Base-by-base conservation (phyloP, 306 rosid genomes). In the Vicia villosa region DNA sequence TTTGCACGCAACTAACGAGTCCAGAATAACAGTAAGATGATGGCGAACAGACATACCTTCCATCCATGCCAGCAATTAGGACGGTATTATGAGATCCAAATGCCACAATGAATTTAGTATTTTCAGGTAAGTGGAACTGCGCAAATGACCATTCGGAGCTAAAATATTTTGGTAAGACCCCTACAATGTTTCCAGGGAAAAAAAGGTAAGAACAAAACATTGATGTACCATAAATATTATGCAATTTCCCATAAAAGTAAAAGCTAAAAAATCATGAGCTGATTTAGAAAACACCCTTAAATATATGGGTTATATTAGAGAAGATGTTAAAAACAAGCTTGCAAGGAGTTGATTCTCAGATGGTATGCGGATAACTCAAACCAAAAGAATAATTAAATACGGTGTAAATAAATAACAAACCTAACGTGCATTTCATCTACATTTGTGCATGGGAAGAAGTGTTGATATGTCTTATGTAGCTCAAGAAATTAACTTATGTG, bases 131-230 rank as follows among this genome's bases (percentile, higher is more conserved):
- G 82, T 60, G 99, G 85, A 88, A 87, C 81, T 56, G 95, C 15
- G 99, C 92, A 84, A 94, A 88, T 72, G 99, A 94, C 99, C 99
- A 89, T 77, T 94, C 99, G 12, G 97, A 94, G 86, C 99, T 94
- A 72, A 94, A 94, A 78, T 94, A 94, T 86, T 89, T 94, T 66
- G 99, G 99, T 69, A 94, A 78, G 61, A 88, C 85, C 67, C 99
- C 99, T 94, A 66, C 69, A 66, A 67, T 61, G 40, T 15, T 13
- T 49, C 66, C 67, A 57, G 24, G 69, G 72, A 74, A 51, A 36
- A 36, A 70, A 6, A 8, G 47, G 56, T 69, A 50, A 69, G 72
- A 19, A 42, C 24, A 60, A 60, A 58, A n/a, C 43, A 37, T 24
- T 64, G 20, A 67, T 13, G 46, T 11, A 16, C 43, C 17, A 41